Conservation (phyloP, 176 grass and related monocot species). For the Phoenix dactylifera region DNA sequence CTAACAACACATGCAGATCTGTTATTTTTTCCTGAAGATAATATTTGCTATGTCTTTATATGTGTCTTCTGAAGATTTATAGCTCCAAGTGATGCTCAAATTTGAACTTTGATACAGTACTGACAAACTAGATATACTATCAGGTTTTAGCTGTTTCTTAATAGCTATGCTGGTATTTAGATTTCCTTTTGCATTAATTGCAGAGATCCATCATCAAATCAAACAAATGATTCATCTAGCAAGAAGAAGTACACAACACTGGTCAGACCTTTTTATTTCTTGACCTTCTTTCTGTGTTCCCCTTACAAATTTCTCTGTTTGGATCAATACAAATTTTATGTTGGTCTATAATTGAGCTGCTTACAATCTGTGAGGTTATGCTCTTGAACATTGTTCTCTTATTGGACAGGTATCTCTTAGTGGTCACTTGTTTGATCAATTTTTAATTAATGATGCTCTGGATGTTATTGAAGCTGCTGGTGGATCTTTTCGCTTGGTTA, state of each 20-base stretch:
- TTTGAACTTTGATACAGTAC: too few species aligned
- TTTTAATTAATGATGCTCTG: constrained; percentile 89
- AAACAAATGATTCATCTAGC: constrained; percentile 38
- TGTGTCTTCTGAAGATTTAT: too few species aligned
- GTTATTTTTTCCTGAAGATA: too few species aligned
- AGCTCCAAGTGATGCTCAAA: too few species aligned
- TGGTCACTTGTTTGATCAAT: constrained; percentile 94
- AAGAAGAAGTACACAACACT: constrained; percentile 62
- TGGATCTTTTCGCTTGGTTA: constrained; percentile 76
- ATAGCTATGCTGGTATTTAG: constrained; percentile 2
- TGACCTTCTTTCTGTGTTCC: too few species aligned
- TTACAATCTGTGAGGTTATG: too few species aligned
- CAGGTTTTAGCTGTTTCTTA: too few species aligned
- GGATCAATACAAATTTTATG: constrained; percentile 1
- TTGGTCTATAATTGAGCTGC: not conserved
- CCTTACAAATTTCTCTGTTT: constrained; percentile 3
- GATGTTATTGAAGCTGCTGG: constrained; percentile 82
- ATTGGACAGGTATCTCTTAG: constrained; percentile 76
- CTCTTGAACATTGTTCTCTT: constrained; percentile 10
- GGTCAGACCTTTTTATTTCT: constrained; percentile 40
- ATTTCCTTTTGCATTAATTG: not conserved
- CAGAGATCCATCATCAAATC: constrained; percentile 57
- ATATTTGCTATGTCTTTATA: too few species aligned
- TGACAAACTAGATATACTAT: too few species aligned
- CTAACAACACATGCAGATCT: too few species aligned